Conservation (phyloP, 768 basidiomycete species). For the Termitomyces sp. region DNA sequence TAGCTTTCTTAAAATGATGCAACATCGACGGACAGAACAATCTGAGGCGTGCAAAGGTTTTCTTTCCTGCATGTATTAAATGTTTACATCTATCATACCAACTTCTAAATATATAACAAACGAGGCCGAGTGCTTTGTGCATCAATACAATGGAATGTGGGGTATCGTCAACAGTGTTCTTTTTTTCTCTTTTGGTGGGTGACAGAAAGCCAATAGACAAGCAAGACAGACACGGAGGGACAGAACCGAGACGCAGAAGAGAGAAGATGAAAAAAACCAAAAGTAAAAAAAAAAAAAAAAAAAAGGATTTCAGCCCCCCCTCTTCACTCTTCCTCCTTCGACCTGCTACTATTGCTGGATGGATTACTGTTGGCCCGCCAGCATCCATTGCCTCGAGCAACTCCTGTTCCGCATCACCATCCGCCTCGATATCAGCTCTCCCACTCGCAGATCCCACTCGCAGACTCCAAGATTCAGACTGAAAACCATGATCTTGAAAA, state of each 20-base stretch:
- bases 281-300: background rate
- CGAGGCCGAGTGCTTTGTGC: background rate
- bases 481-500: no score
- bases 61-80: background rate
- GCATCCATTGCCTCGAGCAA: constrained; percentile 49
- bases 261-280: background rate
- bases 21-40: no score
- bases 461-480: no score
- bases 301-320: no score
- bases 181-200: no score
- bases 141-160: constrained; percentile 1
- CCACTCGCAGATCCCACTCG: constrained; percentile 4
- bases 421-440: constrained; percentile 7
- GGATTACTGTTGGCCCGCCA: constrained; percentile 35
- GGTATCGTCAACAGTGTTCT: no score
- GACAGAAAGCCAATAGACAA: background rate
- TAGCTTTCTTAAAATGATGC: no score
- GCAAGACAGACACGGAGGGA: no score
- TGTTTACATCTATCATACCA: constrained; percentile 1
- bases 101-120: background rate
- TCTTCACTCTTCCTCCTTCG: constrained; percentile 17
- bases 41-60: no score
- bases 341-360: constrained; percentile 18
- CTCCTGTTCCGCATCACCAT: constrained; percentile 39
- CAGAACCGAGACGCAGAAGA: no score